Conservation (phyloP, 139 green algal genomes). For the Nannochloris sp. region DNA sequence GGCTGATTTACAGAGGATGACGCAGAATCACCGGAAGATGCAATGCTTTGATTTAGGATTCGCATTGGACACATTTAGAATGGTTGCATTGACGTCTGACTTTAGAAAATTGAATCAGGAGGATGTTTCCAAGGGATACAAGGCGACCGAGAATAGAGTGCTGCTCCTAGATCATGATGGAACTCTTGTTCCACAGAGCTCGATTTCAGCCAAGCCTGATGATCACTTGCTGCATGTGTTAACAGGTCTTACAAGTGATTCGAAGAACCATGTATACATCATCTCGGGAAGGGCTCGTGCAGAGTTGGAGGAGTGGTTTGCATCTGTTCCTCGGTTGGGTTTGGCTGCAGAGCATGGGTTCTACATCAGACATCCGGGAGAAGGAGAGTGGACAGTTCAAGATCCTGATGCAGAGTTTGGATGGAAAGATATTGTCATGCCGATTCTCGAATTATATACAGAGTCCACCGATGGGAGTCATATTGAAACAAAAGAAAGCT, state of each 20-base stretch:
- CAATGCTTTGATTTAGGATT: slow-evolving; percentile 95
- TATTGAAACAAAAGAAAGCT: slow-evolving; percentile 87
- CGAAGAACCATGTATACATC: slow-evolving; percentile 79
- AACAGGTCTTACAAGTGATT: slow-evolving; percentile 54
- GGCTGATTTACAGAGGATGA: slow-evolving; percentile 60
- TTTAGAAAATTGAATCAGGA: slow-evolving; percentile 79
- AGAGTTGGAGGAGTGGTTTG: slow-evolving; percentile 82
- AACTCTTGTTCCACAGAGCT: slow-evolving; percentile 68
- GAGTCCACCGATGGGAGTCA: slow-evolving; percentile 90
- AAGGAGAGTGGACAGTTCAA: slow-evolving; percentile 24
- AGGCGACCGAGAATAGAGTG: slow-evolving; percentile 46
- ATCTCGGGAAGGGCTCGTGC: slow-evolving; percentile 66
- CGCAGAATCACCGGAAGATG: slow-evolving; percentile 66
- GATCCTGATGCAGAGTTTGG: slow-evolving; percentile 44
- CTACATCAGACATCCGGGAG: slow-evolving; percentile 44
- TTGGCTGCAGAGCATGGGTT: slow-evolving; percentile 92
- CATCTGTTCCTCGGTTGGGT: slow-evolving; percentile 63
- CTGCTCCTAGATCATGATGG: slow-evolving; percentile 97
- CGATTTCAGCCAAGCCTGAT: slow-evolving; percentile 41
- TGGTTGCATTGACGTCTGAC: slow-evolving; percentile 80
- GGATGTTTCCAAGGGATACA: slow-evolving; percentile 46
- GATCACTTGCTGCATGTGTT: slow-evolving; percentile 38
- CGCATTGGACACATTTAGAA: slow-evolving; percentile 91
- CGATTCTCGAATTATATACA: slow-evolving; percentile 76
- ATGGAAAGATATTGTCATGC: slow-evolving; percentile 71